Evolutionary conservation across 1,139 yeast species (phyloP).

Genomic region (Kluyveromyces sp.): DNA sequence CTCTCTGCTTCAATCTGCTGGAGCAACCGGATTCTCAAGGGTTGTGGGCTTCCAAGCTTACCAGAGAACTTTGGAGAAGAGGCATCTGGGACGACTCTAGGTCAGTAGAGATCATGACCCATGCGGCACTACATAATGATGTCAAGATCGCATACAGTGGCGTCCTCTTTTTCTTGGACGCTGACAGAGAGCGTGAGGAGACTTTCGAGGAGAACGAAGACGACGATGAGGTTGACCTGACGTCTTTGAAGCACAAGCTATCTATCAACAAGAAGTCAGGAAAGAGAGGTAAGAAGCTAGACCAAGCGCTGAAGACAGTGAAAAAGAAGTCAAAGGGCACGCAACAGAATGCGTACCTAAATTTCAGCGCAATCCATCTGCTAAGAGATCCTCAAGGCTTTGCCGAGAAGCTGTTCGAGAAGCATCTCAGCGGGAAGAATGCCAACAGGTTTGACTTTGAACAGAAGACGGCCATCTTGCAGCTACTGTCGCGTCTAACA

Average conservation of each 20-base stretch:
- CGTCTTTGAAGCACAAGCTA: conserved; percentile 69
- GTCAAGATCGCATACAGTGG: conserved; percentile 87
- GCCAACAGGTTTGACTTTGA: conserved; percentile 69
- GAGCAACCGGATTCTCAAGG: conserved; percentile 79
- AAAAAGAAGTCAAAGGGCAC: conserved; percentile 53
- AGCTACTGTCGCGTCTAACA: conserved; percentile 74
- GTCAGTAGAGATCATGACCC: conserved; percentile 94
- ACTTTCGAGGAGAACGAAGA: conserved; percentile 64
- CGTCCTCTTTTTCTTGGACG: conserved; percentile 84
- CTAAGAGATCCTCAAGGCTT: conserved; percentile 96
- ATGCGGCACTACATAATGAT: conserved; percentile 82
- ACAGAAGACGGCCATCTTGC: conserved; percentile 83
- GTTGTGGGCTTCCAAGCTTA: conserved; percentile 91
- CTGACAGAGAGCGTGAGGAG: conserved; percentile 91
- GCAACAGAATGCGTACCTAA: conserved; percentile 65
- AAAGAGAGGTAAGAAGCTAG: conserved; percentile 73
- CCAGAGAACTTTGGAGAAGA: conserved; percentile 94
- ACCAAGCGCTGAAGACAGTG: conserved; percentile 58
- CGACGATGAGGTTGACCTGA: conserved; percentile 63
- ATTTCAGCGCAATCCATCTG: conserved; percentile 89
- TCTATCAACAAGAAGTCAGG: conserved; percentile 76
- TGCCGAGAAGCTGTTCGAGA: conserved; percentile 73
- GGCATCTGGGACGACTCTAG: conserved; percentile 98
- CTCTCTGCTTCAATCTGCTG: conserved; percentile 74
- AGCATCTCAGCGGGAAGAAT: conserved; percentile 63